Evolutionary conservation across 805 yeast genomes (phyloP).

Genomic region (Wickerhamiella brachini): DNA sequence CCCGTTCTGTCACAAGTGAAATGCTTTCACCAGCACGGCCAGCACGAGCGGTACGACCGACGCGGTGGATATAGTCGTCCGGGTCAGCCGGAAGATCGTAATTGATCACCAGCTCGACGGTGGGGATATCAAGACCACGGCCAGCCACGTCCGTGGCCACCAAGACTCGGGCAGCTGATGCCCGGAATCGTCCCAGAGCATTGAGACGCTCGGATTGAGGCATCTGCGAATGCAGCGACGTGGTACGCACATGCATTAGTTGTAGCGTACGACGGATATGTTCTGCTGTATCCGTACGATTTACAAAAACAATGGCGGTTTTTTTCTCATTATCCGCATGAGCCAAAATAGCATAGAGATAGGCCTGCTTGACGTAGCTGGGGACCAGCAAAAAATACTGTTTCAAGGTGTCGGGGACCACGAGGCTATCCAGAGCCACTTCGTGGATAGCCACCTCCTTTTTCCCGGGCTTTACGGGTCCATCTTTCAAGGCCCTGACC

Average conservation of each 20-base stretch:
- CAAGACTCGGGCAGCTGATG: constrained; percentile 83
- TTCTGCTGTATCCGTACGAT: constrained; percentile 84
- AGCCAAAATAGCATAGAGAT: constrained; percentile 53
- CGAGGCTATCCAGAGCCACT: constrained; percentile 59
- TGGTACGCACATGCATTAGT: constrained; percentile 60
- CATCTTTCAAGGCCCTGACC: constrained; percentile 64
- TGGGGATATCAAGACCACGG: constrained; percentile 93
- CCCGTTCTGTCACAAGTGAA: constrained; percentile 74
- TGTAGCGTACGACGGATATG: constrained; percentile 63
- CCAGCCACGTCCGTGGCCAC: constrained; percentile 97
- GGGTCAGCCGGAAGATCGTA: constrained; percentile 93
- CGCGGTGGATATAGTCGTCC: constrained; percentile 91
- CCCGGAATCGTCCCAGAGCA: constrained; percentile 83
- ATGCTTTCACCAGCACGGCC: constrained; percentile 79
- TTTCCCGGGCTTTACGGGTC: constrained; percentile 40
- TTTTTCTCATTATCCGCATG: constrained; percentile 47
- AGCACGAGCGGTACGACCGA: constrained; percentile 98
- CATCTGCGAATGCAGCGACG: constrained; percentile 90
- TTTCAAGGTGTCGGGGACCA: constrained; percentile 60
- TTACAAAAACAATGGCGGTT: constrained; percentile 79
- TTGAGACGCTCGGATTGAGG: constrained; percentile 84
- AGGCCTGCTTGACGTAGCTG: constrained; percentile 79
- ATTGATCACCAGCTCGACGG: constrained; percentile 78
- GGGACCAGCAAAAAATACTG: constrained; percentile 68
- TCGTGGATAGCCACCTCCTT: constrained; percentile 57